Conservation (phyloP, 176 grass and related monocot genomes). For the Aegilops umbellulata region DNA sequence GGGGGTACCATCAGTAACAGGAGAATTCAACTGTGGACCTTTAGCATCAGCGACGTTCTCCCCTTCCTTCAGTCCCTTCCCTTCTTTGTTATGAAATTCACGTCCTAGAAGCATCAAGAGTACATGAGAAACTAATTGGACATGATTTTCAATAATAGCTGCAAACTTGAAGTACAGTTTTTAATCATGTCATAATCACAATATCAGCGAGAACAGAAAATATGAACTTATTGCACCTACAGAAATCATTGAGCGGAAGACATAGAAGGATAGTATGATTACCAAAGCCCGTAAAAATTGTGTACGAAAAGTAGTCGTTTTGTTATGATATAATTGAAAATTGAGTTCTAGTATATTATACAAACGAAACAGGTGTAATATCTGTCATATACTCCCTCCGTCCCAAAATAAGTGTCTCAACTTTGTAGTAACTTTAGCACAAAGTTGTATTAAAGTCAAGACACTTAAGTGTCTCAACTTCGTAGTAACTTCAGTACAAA, state of each 20-base stretch:
- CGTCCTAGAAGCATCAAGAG: constrained; percentile 30
- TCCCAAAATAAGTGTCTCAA: no score
- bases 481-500: no score
- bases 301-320: not conserved
- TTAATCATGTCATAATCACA: not conserved
- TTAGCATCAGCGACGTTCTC: constrained; percentile 17
- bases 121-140: constrained; percentile 9
- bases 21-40: constrained; percentile 22
- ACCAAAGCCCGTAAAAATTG: not conserved
- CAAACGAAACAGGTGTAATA: not conserved
- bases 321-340: not conserved
- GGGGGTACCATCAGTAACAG: constrained; percentile 36
- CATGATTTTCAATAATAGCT: not conserved
- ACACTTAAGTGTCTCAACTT: no score
- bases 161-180: not conserved
- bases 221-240: not conserved
- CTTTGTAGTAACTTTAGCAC: no score
- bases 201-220: constrained; percentile 1
- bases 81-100: constrained; percentile 32
- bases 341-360: not conserved
- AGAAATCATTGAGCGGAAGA: not conserved
- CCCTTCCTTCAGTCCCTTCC: constrained; percentile 33
- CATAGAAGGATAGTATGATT: not conserved
- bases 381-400: not conserved
- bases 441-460: no score